A percentile compares a stretch with the other conserved stretches of the same genome.
Evolutionary conservation across 768 basidiomycete genomes (phyloP).

Genomic region (Asterophora parasitica): DNA sequence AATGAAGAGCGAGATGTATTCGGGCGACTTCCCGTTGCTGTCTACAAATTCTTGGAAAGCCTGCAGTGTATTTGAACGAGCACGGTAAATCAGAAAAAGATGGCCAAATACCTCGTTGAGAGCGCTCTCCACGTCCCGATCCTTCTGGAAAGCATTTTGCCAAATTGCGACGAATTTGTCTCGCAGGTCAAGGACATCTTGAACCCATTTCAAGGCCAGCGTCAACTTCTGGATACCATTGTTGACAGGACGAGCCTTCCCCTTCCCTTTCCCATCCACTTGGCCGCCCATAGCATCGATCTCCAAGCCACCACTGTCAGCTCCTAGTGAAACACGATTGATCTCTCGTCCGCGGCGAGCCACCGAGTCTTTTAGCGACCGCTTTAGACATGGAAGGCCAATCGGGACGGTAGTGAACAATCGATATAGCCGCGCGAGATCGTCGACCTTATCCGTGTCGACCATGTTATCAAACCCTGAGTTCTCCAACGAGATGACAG

Average conservation of each 20-base stretch:
- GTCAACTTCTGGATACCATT: conserved; percentile 43
- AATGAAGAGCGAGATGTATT: conserved; percentile 94
- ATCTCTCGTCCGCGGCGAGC: conserved; percentile 71
- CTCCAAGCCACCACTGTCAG: conserved; percentile 33
- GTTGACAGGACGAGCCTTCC: conserved; percentile 41
- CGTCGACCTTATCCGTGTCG: conserved; percentile 69
- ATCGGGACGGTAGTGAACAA: conserved; percentile 64
- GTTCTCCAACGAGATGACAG: conserved; percentile 71
- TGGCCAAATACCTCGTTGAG: conserved; percentile 69
- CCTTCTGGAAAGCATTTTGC: conserved; percentile 61
- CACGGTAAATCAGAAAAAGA: not conserved
- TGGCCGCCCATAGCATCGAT: conserved; percentile 32
- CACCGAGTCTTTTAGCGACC: conserved; percentile 68
- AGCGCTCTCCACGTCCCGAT: conserved; percentile 74
- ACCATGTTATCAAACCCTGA: conserved; percentile 89
- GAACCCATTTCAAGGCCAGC: conserved; percentile 87
- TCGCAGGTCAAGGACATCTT: conserved; percentile 85
- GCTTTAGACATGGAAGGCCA: conserved; percentile 62
- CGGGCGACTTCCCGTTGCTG: conserved; percentile 78
- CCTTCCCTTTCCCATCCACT: conserved; percentile 41
- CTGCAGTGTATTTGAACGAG: conserved; percentile 35
- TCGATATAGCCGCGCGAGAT: conserved; percentile 74
- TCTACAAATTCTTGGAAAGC: conserved; percentile 94
- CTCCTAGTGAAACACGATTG: conserved; percentile 55
- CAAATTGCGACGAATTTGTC: conserved; percentile 84